Evolutionary conservation across 2,329 filamentous ascomycete species (phyloP).

Genomic region (Akanthomyces uredinophilus): DNA sequence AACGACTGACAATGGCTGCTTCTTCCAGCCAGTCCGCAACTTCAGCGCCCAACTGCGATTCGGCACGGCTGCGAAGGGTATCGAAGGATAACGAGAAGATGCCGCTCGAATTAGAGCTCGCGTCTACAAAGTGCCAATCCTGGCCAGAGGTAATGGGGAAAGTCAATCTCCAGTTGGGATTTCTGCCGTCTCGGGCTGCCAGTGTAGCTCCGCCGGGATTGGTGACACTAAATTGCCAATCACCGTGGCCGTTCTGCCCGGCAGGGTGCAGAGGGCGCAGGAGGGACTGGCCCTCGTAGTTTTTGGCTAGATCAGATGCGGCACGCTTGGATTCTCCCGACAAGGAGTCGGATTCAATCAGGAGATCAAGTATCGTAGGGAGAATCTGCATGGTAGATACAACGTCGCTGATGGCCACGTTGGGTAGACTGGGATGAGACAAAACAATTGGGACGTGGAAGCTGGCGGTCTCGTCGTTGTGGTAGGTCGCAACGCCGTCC

Average conservation of each 20-base stretch:
- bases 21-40: constrained; percentile 22
- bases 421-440: constrained; percentile 30
- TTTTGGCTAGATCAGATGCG: constrained; percentile 25
- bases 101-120: constrained; percentile 2
- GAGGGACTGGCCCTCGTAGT: constrained; percentile 32
- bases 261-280: constrained; percentile 24
- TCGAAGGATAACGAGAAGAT: constrained; percentile 12
- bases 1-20: constrained; percentile 28
- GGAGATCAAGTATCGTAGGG: constrained; percentile 31
- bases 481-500: constrained; percentile 28
- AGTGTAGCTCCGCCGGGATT: constrained; percentile 24
- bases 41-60: constrained; percentile 4
- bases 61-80: constrained; percentile 1
- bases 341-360: constrained; percentile 29
- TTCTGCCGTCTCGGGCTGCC: constrained; percentile 19
- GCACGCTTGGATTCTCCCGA: constrained; percentile 22
- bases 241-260: constrained; percentile 21
- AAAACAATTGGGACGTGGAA: constrained; percentile 29
- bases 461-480: constrained; percentile 29
- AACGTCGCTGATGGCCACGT: constrained; percentile 26
- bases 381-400: constrained; percentile 30
- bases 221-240: constrained; percentile 24
- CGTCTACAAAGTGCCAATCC: constrained; percentile 14
- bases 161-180: constrained; percentile 21
- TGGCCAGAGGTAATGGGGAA: constrained; percentile 21